Percentiles rank a stretch among this genome's conserved stretches.
Evolutionary conservation across 305 asterid genomes (phyloP).

Genomic region (Rubia occidens): DNA sequence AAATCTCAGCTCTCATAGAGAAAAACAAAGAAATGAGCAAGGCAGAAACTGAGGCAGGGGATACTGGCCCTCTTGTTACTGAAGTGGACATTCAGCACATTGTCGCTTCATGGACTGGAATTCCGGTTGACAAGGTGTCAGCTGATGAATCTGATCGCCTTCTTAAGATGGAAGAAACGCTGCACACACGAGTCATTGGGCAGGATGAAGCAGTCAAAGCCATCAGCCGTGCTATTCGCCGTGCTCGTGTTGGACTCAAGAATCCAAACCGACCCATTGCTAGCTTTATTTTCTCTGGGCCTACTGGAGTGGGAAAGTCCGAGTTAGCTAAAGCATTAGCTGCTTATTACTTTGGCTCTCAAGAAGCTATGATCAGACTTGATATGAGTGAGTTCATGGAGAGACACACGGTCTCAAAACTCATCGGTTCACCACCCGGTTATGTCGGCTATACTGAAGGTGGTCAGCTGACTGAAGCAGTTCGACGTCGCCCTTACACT

Average conservation of each 20-base stretch:
- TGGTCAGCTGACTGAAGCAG: conserved; percentile 95
- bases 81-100: conserved; percentile 94
- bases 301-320: conserved; percentile 97
- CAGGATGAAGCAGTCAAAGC: conserved; percentile 96
- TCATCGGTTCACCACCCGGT: conserved; percentile 95
- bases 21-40: conserved; percentile 91
- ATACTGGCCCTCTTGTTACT: conserved; percentile 71
- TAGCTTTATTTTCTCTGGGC: conserved; percentile 95
- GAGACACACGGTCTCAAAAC: conserved; percentile 91
- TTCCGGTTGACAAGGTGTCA: conserved; percentile 89
- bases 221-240: conserved; percentile 91
- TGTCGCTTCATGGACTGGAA: conserved; percentile 95
- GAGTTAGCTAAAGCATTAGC: conserved; percentile 90
- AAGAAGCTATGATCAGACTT: conserved; percentile 95
- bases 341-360: conserved; percentile 92
- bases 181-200: conserved; percentile 73
- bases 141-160: conserved; percentile 89
- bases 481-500: conserved; percentile 88
- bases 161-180: conserved; percentile 94
- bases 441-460: conserved; percentile 97
- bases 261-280: conserved; percentile 95
- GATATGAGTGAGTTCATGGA: conserved; percentile 99
- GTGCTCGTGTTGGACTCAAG: conserved; percentile 97
- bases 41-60: conserved; percentile 87
- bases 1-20: conserved; percentile 66